phyloP scores from a whole-genome alignment of 2,329 filamentous ascomycete genomes.

The Ceratocystis papillata region DNA sequence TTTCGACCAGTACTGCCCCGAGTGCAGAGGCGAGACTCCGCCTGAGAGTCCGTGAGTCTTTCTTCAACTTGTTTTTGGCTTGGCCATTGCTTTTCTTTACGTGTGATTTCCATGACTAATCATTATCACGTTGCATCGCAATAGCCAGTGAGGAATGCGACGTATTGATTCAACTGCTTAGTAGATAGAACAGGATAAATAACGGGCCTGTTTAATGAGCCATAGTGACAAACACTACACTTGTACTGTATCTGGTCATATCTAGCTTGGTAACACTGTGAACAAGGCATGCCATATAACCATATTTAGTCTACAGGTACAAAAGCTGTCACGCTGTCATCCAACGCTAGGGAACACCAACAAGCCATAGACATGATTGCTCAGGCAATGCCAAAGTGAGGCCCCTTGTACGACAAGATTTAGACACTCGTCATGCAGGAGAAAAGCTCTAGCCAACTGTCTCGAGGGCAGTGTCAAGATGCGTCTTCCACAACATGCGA shows the following conservation, averaged over 20 bases:
- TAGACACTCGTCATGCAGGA: background rate
- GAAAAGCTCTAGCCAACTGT: background rate
- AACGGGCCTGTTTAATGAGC: background rate
- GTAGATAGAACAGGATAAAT: background rate
- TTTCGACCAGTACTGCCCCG: slow-evolving; percentile 18
- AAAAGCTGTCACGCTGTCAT: background rate
- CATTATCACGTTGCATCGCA: background rate
- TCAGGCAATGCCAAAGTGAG: background rate
- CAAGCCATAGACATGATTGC: background rate
- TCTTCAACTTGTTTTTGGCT: background rate
- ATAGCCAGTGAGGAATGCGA: background rate
- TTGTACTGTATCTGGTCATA: background rate
- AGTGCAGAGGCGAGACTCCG: slow-evolving; percentile 24
- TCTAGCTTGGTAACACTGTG: background rate
- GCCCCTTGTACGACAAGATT: background rate
- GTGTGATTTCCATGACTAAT: background rate
- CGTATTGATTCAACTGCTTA: background rate
- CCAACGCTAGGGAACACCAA: background rate
- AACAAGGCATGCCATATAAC: background rate
- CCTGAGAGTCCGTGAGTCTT: slow-evolving; percentile 22
- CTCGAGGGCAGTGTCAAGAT: too few species aligned
- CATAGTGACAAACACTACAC: background rate
- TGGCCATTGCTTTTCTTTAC: background rate
- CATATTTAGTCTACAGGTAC: background rate
- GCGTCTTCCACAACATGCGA: background rate